Evolutionary conservation across 2,329 filamentous ascomycete genomes (phyloP).

Genomic region (Stagonosporopsis rhizophila): DNA sequence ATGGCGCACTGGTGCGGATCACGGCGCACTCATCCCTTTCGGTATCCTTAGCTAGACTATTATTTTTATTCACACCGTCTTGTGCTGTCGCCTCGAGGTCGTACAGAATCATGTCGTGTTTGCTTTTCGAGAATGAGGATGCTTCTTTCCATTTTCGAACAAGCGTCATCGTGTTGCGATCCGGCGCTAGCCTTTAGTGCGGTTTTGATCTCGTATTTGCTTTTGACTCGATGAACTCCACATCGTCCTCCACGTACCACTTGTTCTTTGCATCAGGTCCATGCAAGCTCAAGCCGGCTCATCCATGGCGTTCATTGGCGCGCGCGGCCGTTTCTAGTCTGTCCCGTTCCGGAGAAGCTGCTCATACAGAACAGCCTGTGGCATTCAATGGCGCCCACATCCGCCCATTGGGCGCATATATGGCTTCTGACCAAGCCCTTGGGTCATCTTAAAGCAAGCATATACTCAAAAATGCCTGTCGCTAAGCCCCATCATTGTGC

Average conservation of each 20-base stretch:
- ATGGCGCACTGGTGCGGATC: background rate
- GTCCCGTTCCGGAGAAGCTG: background rate
- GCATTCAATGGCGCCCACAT: slow-evolving; percentile 4
- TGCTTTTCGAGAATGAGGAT: slow-evolving; percentile 15
- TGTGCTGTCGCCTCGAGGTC: background rate
- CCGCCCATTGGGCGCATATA: background rate
- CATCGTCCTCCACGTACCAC: slow-evolving; percentile 8
- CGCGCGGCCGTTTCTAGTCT: slow-evolving; percentile 1
- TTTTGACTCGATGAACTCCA: slow-evolving; percentile 13
- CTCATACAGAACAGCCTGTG: background rate
- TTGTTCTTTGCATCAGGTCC: background rate
- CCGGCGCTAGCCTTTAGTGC: slow-evolving; percentile 7
- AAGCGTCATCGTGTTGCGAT: background rate
- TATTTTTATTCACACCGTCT: background rate
- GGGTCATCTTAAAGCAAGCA: background rate
- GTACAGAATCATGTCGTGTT: background rate
- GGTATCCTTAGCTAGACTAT: slow-evolving; percentile 3
- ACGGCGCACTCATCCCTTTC: background rate
- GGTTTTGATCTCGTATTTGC: slow-evolving; percentile 9
- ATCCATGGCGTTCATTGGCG: slow-evolving; percentile 1
- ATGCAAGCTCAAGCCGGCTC: background rate
- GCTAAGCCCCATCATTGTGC: background rate
- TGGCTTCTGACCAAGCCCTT: slow-evolving; percentile 7
- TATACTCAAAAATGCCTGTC: background rate
- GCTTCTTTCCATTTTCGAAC: slow-evolving; percentile 3